A percentile compares a stretch with the other conserved stretches of the same genome.
Conservation (phyloP, 2,329 filamentous ascomycete species). For the Ascochyta pisi region DNA sequence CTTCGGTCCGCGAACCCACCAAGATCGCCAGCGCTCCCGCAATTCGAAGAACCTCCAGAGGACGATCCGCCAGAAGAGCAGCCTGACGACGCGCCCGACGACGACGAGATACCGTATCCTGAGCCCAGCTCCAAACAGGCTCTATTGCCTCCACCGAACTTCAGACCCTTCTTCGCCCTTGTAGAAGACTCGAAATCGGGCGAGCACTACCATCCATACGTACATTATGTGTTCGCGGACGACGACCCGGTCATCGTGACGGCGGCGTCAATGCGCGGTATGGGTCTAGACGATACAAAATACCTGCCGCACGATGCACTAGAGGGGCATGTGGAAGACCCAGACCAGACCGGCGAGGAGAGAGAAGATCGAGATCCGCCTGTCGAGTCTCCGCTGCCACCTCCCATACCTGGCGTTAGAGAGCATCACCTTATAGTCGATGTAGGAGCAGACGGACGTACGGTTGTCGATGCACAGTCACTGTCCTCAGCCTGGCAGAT, state of each 20-base stretch:
- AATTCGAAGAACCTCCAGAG: conserved; percentile 34
- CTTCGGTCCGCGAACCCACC: conserved; percentile 31
- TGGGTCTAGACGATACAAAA: conserved; percentile 57
- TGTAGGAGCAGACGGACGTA: conserved; percentile 54
- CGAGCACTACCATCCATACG: conserved; percentile 80
- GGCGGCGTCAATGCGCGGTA: conserved; percentile 64
- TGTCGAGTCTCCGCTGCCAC: conserved; percentile 54
- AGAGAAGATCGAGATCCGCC: conserved; percentile 33
- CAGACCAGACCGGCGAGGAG: conserved; percentile 28
- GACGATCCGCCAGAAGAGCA: conserved; percentile 26
- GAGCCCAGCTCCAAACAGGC: conserved; percentile 44
- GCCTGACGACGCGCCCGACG: conserved; percentile 29
- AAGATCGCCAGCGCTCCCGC: conserved; percentile 31
- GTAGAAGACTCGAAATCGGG: conserved; percentile 77
- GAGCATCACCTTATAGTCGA: conserved; percentile 67
- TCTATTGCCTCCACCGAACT: conserved; percentile 57
- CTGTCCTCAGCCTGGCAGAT: conserved; percentile 78
- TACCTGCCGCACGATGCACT: conserved; percentile 37
- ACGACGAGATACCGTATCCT: conserved; percentile 44
- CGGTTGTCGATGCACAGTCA: conserved; percentile 73
- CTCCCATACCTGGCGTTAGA: conserved; percentile 54
- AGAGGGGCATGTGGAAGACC: conserved; percentile 29
- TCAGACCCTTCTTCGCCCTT: conserved; percentile 85
- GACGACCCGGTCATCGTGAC: conserved; percentile 83
- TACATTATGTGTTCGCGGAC: conserved; percentile 93